phyloP scores from a whole-genome alignment of 2,329 filamentous ascomycete genomes.

The Dactylellina haptotyla region DNA sequence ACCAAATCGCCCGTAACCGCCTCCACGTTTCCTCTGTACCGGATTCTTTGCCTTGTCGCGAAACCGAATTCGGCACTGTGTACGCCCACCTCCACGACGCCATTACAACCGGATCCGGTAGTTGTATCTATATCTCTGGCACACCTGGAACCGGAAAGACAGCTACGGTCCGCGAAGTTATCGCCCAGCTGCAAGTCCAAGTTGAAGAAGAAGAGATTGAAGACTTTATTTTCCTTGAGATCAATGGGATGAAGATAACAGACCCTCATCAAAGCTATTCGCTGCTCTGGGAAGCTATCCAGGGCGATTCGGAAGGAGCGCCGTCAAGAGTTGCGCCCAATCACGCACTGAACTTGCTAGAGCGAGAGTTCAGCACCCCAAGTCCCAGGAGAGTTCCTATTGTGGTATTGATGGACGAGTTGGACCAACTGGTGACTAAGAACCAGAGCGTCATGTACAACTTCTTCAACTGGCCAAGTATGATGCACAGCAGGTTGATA shows the following conservation, averaged over 20 bases:
- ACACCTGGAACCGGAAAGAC: slow-evolving; percentile 98
- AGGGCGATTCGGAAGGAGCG: slow-evolving; percentile 71
- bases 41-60: slow-evolving; percentile 85
- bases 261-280: slow-evolving; percentile 97
- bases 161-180: slow-evolving; percentile 93
- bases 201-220: slow-evolving; percentile 91
- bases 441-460: slow-evolving; percentile 99
- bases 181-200: slow-evolving; percentile 85
- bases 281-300: slow-evolving; percentile 93
- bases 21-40: slow-evolving; percentile 95
- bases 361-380: slow-evolving; percentile 90
- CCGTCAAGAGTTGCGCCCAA: slow-evolving; percentile 78
- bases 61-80: slow-evolving; percentile 88
- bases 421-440: slow-evolving; percentile 96
- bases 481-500: slow-evolving; percentile 90
- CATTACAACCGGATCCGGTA: slow-evolving; percentile 90
- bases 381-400: slow-evolving; percentile 91
- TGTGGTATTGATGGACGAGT: slow-evolving; percentile 97
- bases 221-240: slow-evolving; percentile 98
- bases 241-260: slow-evolving; percentile 99
- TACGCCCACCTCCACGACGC: slow-evolving; percentile 94
- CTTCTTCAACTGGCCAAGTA: slow-evolving; percentile 98
- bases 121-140: slow-evolving; percentile 99
- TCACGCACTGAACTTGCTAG: slow-evolving; percentile 88
- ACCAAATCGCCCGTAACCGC: slow-evolving; percentile 86